Conservation (phyloP, 208 protist species). For the Chromosphaera perkinsii region DNA sequence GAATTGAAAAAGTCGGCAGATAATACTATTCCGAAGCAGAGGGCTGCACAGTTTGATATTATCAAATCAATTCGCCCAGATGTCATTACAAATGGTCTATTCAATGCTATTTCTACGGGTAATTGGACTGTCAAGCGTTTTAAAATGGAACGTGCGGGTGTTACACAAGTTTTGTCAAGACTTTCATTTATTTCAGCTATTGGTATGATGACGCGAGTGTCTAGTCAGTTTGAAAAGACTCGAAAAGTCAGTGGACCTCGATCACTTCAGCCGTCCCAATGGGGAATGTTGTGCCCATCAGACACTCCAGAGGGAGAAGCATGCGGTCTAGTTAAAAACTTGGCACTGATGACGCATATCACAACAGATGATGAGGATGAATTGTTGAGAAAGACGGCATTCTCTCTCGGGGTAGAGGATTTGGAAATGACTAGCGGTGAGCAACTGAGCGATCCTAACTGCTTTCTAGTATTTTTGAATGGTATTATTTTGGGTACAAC, state of each 20-base stretch:
- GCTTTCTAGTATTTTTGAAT: conserved; percentile 71
- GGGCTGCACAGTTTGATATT: conserved; percentile 78
- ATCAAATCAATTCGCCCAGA: conserved; percentile 68
- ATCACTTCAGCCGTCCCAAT: conserved; percentile 93
- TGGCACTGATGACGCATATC: conserved; percentile 94
- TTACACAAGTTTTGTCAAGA: conserved; percentile 80
- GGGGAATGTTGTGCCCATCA: conserved; percentile 98
- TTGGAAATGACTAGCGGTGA: conserved; percentile 70
- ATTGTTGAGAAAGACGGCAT: conserved; percentile 45
- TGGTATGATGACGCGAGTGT: conserved; percentile 97
- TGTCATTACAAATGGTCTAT: conserved; percentile 92
- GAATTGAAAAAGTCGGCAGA: conserved; percentile 75
- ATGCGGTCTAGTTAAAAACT: conserved; percentile 99
- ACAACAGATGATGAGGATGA: conserved; percentile 88
- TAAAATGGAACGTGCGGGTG: conserved; percentile 54
- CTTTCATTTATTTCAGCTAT: conserved; percentile 95
- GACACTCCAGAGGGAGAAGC: conserved; percentile 82
- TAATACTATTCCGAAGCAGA: conserved; percentile 69
- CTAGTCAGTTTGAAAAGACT: conserved; percentile 98
- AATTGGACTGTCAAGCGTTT: conserved; percentile 95
- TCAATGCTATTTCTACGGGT: conserved; percentile 90
- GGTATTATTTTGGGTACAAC: conserved; percentile 73
- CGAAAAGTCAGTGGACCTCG: conserved; percentile 77
- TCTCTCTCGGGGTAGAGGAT: conserved; percentile 68
- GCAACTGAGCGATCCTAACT: conserved; percentile 53